Evolutionary conservation across 805 yeast genomes (phyloP).

Genomic region (Kodamaea nitidulidarum): DNA sequence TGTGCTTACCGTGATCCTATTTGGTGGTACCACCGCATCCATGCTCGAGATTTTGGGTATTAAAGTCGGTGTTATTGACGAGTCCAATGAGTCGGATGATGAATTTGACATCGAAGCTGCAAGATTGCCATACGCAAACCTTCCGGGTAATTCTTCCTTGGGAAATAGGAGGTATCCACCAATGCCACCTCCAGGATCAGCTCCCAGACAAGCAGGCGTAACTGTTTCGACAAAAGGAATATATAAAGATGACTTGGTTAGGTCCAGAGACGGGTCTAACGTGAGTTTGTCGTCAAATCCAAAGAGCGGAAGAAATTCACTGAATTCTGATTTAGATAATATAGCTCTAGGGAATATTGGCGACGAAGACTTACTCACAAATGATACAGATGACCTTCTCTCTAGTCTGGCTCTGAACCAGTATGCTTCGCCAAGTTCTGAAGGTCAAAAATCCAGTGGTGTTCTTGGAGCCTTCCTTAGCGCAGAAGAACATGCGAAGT

Average conservation of each 20-base stretch:
- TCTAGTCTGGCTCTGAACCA: conserved; percentile 10
- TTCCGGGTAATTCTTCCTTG: conserved; percentile 12
- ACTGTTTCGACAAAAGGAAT: conserved; percentile 11
- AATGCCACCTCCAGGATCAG: conserved; percentile 11
- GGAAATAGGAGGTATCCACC: conserved; percentile 24
- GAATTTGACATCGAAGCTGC: conserved; percentile 91
- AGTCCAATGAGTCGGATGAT: conserved; percentile 73
- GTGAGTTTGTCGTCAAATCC: conserved; percentile 21
- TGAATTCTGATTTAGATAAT: conserved; percentile 6
- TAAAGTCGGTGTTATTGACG: conserved; percentile 85
- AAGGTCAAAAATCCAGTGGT: conserved; percentile 21
- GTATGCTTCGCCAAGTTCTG: neutral
- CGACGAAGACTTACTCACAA: conserved; percentile 24
- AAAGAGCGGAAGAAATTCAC: conserved; percentile 8
- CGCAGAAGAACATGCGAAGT: conserved; percentile 73
- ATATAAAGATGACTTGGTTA: conserved; percentile 18
- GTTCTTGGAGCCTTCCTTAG: conserved; percentile 40
- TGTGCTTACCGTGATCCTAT: conserved; percentile 89
- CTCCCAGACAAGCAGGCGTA: conserved; percentile 6
- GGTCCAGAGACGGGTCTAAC: conserved; percentile 30
- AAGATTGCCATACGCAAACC: conserved; percentile 25
- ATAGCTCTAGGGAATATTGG: conserved; percentile 12
- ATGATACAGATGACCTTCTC: conserved; percentile 39
- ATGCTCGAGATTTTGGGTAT: conserved; percentile 95
- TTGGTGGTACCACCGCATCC: conserved; percentile 98